A percentile compares a stretch with the other conserved stretches of the same genome.
Conservation (phyloP, 352 stramenopile species). For the Phytopythium vexans region DNA sequence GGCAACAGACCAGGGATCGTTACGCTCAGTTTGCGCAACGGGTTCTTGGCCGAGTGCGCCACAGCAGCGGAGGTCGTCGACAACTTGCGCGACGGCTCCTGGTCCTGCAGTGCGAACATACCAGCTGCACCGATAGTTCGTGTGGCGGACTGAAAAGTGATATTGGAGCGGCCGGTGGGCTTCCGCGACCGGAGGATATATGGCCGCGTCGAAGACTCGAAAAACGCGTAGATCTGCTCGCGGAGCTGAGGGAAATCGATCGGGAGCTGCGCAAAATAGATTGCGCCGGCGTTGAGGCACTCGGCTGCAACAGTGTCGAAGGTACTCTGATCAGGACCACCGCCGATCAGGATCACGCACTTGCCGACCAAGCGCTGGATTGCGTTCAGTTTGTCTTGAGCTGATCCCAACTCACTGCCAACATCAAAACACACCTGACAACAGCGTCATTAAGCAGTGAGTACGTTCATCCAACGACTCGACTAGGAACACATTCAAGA, state of each 20-base stretch:
- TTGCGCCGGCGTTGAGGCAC: conserved; percentile 40
- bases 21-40: conserved; percentile 27
- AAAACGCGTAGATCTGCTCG: conserved; percentile 44
- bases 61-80: conserved; percentile 27
- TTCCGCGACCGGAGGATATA: conserved; percentile 62
- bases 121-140: conserved; percentile 38
- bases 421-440: conserved; percentile 65
- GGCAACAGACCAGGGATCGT: conserved; percentile 16
- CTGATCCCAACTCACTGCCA: conserved; percentile 37
- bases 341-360: conserved; percentile 57
- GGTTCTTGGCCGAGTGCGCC: conserved; percentile 24
- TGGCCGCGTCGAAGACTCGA: conserved; percentile 48
- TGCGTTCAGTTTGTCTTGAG: conserved; percentile 31
- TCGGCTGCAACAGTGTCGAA: conserved; percentile 34
- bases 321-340: conserved; percentile 9
- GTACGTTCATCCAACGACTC: neutral
- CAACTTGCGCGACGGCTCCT: conserved; percentile 18
- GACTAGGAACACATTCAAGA: neutral
- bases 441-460: neutral
- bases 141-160: conserved; percentile 15
- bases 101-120: conserved; percentile 35
- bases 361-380: conserved; percentile 37
- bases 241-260: conserved; percentile 60
- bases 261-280: conserved; percentile 62
- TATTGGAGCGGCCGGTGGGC: conserved; percentile 10